Conservation (phyloP, 139 green algal genomes). For the Tetratostichococcus sp. region DNA sequence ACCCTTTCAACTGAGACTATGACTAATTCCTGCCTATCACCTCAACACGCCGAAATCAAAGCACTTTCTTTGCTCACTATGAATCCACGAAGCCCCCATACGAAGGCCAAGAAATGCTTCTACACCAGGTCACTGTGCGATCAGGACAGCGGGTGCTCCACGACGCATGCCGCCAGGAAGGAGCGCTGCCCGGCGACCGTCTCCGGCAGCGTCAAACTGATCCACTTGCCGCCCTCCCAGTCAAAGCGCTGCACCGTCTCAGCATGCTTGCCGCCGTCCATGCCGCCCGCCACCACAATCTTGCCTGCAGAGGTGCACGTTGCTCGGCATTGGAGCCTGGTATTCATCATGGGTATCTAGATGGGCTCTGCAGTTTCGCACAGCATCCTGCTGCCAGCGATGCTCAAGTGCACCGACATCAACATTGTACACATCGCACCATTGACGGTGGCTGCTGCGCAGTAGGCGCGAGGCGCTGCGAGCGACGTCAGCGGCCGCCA, state of each 20-base stretch:
- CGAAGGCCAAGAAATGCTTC: too few relatives aligned
- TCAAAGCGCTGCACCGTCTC: conserved; percentile 26
- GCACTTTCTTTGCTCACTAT: too few relatives aligned
- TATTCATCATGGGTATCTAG: too few relatives aligned
- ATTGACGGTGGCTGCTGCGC: conserved; percentile 13
- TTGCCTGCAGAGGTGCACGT: background rate
- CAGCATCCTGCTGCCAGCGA: too few relatives aligned
- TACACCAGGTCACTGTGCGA: too few relatives aligned
- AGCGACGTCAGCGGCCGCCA: conserved; percentile 23
- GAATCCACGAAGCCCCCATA: too few relatives aligned
- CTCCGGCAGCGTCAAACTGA: conserved; percentile 4
- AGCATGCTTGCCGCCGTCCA: conserved; percentile 20
- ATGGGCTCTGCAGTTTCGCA: too few relatives aligned
- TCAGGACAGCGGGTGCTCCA: conserved; percentile 3
- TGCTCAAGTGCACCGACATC: too few relatives aligned
- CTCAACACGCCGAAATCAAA: too few relatives aligned
- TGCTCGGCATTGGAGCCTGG: too few relatives aligned
- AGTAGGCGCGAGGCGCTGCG: conserved; percentile 21
- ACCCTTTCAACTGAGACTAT: too few relatives aligned
- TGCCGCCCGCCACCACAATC: background rate
- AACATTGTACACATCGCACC: conserved; percentile 33
- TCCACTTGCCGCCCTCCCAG: conserved; percentile 6
- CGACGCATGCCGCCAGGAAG: conserved; percentile 26
- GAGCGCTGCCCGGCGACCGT: conserved; percentile 11
- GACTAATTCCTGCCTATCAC: too few relatives aligned